These are phyloP conservation scores for Centaurea solstitialis DNA, from an alignment of 129 eudicot species.

Conservation along the genomic window DNA sequence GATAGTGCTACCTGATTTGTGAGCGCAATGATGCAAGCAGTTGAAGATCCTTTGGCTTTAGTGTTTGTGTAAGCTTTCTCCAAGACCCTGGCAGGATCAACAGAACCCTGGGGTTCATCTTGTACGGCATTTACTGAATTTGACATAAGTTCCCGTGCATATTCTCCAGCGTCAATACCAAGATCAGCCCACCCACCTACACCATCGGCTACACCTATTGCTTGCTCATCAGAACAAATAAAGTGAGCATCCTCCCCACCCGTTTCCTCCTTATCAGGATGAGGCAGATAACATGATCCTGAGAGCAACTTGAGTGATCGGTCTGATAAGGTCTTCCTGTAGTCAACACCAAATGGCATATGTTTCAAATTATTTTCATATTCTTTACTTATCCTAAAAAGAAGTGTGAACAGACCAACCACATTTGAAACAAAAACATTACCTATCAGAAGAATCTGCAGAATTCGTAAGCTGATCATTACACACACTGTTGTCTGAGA, in stretches of 20 bases:
- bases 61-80: constrained; percentile 75
- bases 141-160: constrained; percentile 83
- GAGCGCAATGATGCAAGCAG: constrained; percentile 81
- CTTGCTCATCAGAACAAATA: constrained; percentile 67
- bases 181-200: constrained; percentile 89
- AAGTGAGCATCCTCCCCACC: constrained; percentile 95
- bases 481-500: constrained; percentile 38
- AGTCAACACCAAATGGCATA: constrained; percentile 20
- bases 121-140: constrained; percentile 62
- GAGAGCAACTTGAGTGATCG: constrained; percentile 61
- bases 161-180: constrained; percentile 70
- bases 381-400: no score
- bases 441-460: constrained; percentile 47
- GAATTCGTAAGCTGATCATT: constrained; percentile 44
- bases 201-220: constrained; percentile 88
- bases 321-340: constrained; percentile 35
- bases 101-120: constrained; percentile 71
- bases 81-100: constrained; percentile 74
- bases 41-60: constrained; percentile 76
- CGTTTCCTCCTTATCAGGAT: constrained; percentile 85
- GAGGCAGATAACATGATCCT: constrained; percentile 78
- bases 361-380: no score
- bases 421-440: background rate
- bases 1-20: constrained; percentile 55
- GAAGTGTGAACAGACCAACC: background rate